These are phyloP conservation scores for Lagerstroemia speciosa DNA, from an alignment of 345 rosid species.

Conservation along the genomic window DNA sequence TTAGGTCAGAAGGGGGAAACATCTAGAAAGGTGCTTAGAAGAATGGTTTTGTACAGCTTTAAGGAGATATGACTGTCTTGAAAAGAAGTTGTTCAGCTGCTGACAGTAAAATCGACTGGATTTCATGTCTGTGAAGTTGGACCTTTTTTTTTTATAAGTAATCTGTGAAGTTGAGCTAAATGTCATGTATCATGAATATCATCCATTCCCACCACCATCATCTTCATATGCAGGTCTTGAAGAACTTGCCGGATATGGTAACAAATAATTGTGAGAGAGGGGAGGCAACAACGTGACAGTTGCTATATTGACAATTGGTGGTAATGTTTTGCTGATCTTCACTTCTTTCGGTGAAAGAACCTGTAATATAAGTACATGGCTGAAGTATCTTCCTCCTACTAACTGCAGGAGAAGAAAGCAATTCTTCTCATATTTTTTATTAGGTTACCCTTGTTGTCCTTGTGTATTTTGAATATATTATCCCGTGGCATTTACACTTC, in stretches of 20 bases:
- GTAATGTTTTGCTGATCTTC: not conserved
- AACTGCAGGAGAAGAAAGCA: not conserved
- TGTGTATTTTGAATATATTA: not conserved
- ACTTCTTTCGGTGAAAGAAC: not conserved
- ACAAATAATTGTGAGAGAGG: not conserved
- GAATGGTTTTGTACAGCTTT: not conserved
- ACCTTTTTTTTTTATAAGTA: no score
- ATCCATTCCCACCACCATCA: not conserved
- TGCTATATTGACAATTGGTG: not conserved
- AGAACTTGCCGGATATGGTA: conserved; percentile 8
- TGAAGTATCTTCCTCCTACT: not conserved
- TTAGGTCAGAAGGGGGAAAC: not conserved
- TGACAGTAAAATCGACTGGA: not conserved
- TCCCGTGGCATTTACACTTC: not conserved
- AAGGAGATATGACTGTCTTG: not conserved
- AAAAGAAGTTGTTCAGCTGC: not conserved
- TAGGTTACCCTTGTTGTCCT: not conserved
- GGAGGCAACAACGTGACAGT: not conserved
- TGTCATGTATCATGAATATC: conserved; percentile 1
- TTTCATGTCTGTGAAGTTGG: not conserved
- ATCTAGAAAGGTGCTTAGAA: not conserved
- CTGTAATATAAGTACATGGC: not conserved
- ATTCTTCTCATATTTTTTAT: not conserved
- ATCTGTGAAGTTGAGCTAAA: not conserved
- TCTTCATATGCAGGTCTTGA: conserved; percentile 6